phyloP scores from a whole-genome alignment of 768 basidiomycete genomes.

The Leccinellum luteum region DNA sequence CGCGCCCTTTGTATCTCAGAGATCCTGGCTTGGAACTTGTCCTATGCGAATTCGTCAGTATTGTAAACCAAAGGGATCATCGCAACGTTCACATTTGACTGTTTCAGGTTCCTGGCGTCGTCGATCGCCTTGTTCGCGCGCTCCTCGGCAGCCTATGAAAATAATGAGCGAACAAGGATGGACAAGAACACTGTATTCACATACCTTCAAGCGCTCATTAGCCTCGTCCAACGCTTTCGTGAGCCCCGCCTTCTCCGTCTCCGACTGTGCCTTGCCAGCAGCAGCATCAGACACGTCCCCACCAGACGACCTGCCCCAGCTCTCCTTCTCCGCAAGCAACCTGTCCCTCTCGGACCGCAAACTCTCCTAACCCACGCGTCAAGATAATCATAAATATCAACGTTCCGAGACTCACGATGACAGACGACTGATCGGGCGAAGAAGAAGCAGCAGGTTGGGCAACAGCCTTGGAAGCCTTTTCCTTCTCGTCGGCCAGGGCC shows the following conservation, averaged over 20 bases:
- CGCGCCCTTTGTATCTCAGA: slow-evolving; percentile 51
- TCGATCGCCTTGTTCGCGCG: slow-evolving; percentile 43
- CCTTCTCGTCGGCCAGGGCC: slow-evolving; percentile 38
- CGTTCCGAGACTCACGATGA: slow-evolving; percentile 31
- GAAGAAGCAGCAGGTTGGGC: not conserved
- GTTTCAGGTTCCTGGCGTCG: slow-evolving; percentile 41
- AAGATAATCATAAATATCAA: not conserved
- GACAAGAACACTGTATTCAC: not conserved
- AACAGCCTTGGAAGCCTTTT: slow-evolving; percentile 30
- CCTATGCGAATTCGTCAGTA: slow-evolving; percentile 38
- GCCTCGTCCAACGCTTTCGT: slow-evolving; percentile 60
- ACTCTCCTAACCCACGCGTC: slow-evolving; percentile 38
- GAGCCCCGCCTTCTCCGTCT: slow-evolving; percentile 59
- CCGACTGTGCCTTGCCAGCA: slow-evolving; percentile 43
- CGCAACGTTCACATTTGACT: slow-evolving; percentile 26
- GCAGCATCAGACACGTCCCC: slow-evolving; percentile 30
- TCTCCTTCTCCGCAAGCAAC: slow-evolving; percentile 58
- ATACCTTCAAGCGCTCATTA: slow-evolving; percentile 55
- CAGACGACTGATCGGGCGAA: slow-evolving; percentile 22
- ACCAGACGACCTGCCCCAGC: slow-evolving; percentile 24
- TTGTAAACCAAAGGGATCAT: not conserved
- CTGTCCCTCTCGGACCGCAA: slow-evolving; percentile 60
- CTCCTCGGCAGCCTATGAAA: slow-evolving; percentile 38
- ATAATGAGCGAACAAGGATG: not conserved
- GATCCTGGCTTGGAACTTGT: slow-evolving; percentile 58